Evolutionary conservation across 2,329 filamentous ascomycete species (phyloP).

Genomic region (Colletotrichum abscissum): DNA sequence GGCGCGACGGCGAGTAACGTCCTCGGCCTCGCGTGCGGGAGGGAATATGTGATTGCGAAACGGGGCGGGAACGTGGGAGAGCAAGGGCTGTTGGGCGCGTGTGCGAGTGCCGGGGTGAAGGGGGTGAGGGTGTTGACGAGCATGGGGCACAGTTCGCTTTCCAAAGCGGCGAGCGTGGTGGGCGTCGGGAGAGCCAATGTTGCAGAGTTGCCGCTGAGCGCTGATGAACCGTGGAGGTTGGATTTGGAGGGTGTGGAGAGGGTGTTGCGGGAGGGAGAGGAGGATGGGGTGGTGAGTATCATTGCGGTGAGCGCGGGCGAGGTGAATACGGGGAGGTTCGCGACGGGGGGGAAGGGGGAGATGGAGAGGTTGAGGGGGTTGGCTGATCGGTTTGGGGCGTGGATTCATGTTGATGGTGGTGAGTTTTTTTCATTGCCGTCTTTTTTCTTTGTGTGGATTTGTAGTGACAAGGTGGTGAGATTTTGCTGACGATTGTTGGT

Average conservation of each 20-base stretch:
- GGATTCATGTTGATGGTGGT: slow-evolving; percentile 91
- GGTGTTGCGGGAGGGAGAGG: slow-evolving; percentile 59
- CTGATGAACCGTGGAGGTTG: slow-evolving; percentile 73
- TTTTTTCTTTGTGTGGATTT: neutral
- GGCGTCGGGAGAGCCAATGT: slow-evolving; percentile 81
- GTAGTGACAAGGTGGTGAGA: neutral
- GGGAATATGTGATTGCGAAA: slow-evolving; percentile 71
- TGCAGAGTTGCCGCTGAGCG: slow-evolving; percentile 64
- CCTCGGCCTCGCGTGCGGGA: slow-evolving; percentile 74
- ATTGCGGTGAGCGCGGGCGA: slow-evolving; percentile 87
- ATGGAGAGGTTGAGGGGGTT: slow-evolving; percentile 73
- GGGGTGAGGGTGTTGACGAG: slow-evolving; percentile 84
- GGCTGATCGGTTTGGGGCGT: slow-evolving; percentile 79
- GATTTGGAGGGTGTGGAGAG: slow-evolving; percentile 74
- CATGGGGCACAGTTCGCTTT: slow-evolving; percentile 84
- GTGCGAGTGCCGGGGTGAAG: slow-evolving; percentile 70
- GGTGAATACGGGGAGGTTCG: slow-evolving; percentile 89
- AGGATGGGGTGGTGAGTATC: slow-evolving; percentile 72
- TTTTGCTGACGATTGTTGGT: neutral
- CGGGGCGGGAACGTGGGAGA: slow-evolving; percentile 69
- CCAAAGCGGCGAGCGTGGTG: slow-evolving; percentile 84
- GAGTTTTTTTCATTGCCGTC: slow-evolving; percentile 38
- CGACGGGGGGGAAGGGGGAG: slow-evolving; percentile 67
- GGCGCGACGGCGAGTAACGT: slow-evolving; percentile 83
- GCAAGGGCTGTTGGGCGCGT: slow-evolving; percentile 75